Conservation (phyloP, 2,329 filamentous ascomycete genomes). For the Penicillium sp. region DNA sequence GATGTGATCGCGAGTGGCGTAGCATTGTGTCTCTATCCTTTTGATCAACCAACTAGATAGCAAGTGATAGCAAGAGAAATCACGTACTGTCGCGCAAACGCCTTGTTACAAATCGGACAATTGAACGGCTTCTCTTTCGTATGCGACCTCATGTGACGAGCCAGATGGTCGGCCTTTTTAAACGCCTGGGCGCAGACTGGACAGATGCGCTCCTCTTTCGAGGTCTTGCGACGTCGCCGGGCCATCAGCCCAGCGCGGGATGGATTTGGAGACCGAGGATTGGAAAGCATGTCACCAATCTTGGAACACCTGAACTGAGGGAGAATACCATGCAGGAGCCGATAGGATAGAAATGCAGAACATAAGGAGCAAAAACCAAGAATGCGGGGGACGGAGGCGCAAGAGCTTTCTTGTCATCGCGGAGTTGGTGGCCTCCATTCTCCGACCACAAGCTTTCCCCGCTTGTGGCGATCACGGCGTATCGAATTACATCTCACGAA, state of each 20-base stretch:
- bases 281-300: neutral
- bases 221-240: conserved; percentile 18
- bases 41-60: neutral
- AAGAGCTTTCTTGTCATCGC: neutral
- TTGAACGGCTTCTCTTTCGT: conserved; percentile 40
- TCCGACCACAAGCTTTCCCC: neutral
- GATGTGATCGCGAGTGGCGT: conserved; percentile 18
- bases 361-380: neutral
- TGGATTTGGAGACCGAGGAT: neutral
- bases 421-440: neutral
- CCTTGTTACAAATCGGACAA: conserved; percentile 30
- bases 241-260: conserved; percentile 1
- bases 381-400: neutral
- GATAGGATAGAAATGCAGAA: neutral
- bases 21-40: conserved; percentile 16
- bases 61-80: neutral
- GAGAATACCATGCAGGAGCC: neutral
- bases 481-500: neutral
- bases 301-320: neutral
- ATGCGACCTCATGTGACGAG: conserved; percentile 36
- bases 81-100: conserved; percentile 33
- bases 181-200: conserved; percentile 24
- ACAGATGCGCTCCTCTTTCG: conserved; percentile 20
- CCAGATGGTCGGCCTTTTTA: conserved; percentile 37
- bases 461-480: neutral